These are phyloP conservation scores for Diaporthe ilicicola DNA, from an alignment of 2,329 filamentous ascomycete genomes.

Conservation along the genomic window DNA sequence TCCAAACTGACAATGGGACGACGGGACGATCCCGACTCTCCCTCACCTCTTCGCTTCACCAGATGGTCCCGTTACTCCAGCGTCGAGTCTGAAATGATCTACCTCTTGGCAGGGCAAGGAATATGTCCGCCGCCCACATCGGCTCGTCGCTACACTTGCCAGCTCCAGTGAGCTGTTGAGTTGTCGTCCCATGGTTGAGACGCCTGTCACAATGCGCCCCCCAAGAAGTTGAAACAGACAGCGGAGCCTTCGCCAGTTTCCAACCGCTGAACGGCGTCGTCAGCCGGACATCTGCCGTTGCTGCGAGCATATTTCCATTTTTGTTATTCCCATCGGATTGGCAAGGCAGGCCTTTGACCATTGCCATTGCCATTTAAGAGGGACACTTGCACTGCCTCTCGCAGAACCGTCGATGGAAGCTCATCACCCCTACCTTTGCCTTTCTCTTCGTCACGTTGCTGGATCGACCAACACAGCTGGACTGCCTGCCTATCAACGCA, in stretches of 20 bases:
- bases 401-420: background rate
- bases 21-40: conserved; percentile 15
- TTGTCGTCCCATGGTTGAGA: conserved; percentile 32
- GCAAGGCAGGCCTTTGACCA: background rate
- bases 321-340: background rate
- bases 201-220: conserved; percentile 6
- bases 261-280: background rate
- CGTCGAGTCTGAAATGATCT: background rate
- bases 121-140: conserved; percentile 5
- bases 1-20: conserved; percentile 10
- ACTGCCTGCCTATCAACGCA: conserved; percentile 4
- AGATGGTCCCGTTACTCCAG: background rate
- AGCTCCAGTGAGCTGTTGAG: conserved; percentile 14
- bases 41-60: conserved; percentile 2
- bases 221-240: conserved; percentile 20
- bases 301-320: conserved; percentile 1
- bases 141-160: background rate
- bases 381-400: conserved; percentile 4
- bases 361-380: conserved; percentile 5
- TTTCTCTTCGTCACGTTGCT: conserved; percentile 12
- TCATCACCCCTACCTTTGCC: conserved; percentile 7
- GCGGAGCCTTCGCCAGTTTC: conserved; percentile 11
- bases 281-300: conserved; percentile 5
- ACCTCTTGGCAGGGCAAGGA: conserved; percentile 10
- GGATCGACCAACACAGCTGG: conserved; percentile 14